A percentile compares a stretch with the other conserved stretches of the same genome.
Evolutionary conservation across 177 flowering plant species (phyloP).

Genomic region (Vitis hybrid): DNA sequence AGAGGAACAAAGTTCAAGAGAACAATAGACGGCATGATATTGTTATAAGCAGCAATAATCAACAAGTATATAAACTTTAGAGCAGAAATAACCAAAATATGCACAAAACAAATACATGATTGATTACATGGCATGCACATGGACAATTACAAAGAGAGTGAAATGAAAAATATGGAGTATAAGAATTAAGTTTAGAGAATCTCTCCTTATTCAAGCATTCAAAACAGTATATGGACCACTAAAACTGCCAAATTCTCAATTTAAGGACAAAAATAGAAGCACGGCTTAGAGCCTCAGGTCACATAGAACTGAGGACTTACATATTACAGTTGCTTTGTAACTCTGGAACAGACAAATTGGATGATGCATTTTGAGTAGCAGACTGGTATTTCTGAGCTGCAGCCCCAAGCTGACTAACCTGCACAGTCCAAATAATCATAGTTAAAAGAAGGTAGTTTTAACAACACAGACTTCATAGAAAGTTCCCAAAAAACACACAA

Average conservation of each 20-base stretch:
- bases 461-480: no score
- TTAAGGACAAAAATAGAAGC: not conserved
- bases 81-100: not conserved
- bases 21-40: no score
- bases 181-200: not conserved
- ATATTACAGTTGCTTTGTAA: slow-evolving; percentile 88
- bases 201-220: not conserved
- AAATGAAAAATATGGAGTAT: not conserved
- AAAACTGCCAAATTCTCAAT: not conserved
- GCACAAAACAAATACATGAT: not conserved
- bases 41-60: not conserved
- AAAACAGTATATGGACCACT: not conserved
- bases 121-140: not conserved
- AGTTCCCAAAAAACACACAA: no score
- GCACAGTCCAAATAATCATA: slow-evolving; percentile 16
- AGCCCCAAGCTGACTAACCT: slow-evolving; percentile 95
- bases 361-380: slow-evolving; percentile 81
- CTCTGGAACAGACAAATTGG: slow-evolving; percentile 69
- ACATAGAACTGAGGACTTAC: slow-evolving; percentile 41
- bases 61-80: not conserved
- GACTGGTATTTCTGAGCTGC: slow-evolving; percentile 96
- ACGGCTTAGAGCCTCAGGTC: not conserved
- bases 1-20: no score
- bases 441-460: not conserved
- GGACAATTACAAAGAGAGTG: not conserved